These are phyloP conservation scores for Penicillium verhagenii DNA, from an alignment of 495 filamentous ascomycete genomes.

Conservation along the genomic window DNA sequence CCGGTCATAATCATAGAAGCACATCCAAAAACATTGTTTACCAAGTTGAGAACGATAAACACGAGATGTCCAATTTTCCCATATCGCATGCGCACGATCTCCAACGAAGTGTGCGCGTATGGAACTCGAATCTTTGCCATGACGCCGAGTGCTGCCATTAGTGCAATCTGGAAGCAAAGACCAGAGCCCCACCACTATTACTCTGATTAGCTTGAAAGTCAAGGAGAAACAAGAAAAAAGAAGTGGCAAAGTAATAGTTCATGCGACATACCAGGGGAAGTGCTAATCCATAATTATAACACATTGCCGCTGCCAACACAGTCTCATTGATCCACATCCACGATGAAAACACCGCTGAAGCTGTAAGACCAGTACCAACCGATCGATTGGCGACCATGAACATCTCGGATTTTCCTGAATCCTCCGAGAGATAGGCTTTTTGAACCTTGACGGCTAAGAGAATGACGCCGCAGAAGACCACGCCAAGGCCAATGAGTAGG, in stretches of 20 bases:
- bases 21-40: slow-evolving; percentile 51
- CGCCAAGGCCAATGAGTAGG: slow-evolving; percentile 41
- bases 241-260: neutral
- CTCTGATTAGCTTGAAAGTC: neutral
- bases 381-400: slow-evolving; percentile 53
- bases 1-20: slow-evolving; percentile 42
- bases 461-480: slow-evolving; percentile 44
- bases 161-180: slow-evolving; percentile 39
- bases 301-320: slow-evolving; percentile 37
- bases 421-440: slow-evolving; percentile 42
- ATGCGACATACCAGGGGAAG: slow-evolving; percentile 33
- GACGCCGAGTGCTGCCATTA: slow-evolving; percentile 40
- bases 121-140: slow-evolving; percentile 49
- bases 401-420: slow-evolving; percentile 50
- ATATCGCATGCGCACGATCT: slow-evolving; percentile 55
- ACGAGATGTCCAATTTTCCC: slow-evolving; percentile 49
- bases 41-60: slow-evolving; percentile 50
- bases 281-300: slow-evolving; percentile 39
- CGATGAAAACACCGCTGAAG: slow-evolving; percentile 47
- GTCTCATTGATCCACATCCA: slow-evolving; percentile 53
- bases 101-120: slow-evolving; percentile 56
- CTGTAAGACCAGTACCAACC: slow-evolving; percentile 49
- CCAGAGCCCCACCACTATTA: slow-evolving; percentile 41
- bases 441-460: slow-evolving; percentile 41
- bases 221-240: no score